Evolutionary conservation across 78 protist species (phyloP), one percentile per base, ranked within the genome.

Genomic region (Pelomyxa schiedti): DNA sequence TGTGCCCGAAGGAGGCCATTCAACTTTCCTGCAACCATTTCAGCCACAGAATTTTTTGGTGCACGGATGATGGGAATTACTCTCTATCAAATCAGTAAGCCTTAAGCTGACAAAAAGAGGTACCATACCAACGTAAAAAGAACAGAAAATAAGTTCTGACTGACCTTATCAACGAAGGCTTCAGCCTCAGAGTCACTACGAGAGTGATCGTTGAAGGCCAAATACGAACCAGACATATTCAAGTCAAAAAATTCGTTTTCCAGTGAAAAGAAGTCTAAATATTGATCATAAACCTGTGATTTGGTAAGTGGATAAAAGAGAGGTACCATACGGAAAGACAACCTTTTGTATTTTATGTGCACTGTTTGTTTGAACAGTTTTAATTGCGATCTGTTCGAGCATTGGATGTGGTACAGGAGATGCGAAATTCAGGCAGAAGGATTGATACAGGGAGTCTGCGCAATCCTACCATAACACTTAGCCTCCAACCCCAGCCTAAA

Each of bases 401-500:
- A 86, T 35, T 26, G 70, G 5, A 7, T 83, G 53, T 2, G 94
- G 75, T 9, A 91, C 42, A 42, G 80, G 8, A 30, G 94, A 53
- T 29, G 88, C 77, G 73, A 94, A 94, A 73, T 93, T 93, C 38
- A 93, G 5, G 66, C 90, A 64, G 72, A 73, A 66, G 7, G 69
- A 2, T 32, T 93, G 96, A 75, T 93, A 93, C 42, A 93, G 73
- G 3, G 72, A 40, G 22, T 47, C 70, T n/a, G 42, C 72, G 68
- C 81, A 78, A 40, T 90, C 93, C 92, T 86, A 22, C 24, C 2
- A 76, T 8, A 65, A 1, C n/a, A 47, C 30, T 36, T 28, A 30
- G 39, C 29, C 6, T 7, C 9, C 37, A 4, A 5, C 7, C 2
- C 8, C 30, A 6, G 8, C 29, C 35, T 63, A 4, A 42, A 5